Conservation (phyloP, 2,329 filamentous ascomycete species). For the Penicillium sp. region DNA sequence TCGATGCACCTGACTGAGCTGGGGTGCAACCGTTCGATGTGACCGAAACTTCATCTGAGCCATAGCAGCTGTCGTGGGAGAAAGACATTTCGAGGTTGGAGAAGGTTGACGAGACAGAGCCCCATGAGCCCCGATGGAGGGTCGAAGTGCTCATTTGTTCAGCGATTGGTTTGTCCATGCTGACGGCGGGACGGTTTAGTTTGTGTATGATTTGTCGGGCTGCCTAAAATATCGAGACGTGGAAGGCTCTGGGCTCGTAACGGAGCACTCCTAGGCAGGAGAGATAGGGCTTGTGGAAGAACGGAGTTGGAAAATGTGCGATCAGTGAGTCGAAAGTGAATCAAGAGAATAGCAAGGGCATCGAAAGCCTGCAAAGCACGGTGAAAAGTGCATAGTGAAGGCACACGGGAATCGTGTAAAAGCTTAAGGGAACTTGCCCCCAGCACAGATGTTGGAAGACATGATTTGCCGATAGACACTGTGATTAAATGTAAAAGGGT, state of each 20-base stretch:
- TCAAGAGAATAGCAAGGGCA: slow-evolving; percentile 26
- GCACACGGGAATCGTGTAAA: slow-evolving; percentile 23
- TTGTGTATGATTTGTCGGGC: background rate
- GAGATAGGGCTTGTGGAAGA: background rate
- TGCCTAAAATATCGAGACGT: background rate
- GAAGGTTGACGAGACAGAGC: slow-evolving; percentile 40
- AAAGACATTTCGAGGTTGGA: slow-evolving; percentile 39
- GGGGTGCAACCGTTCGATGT: slow-evolving; percentile 31
- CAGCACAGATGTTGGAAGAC: slow-evolving; percentile 25
- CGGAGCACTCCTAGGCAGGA: background rate
- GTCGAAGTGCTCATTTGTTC: slow-evolving; percentile 28
- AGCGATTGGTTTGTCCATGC: slow-evolving; percentile 12
- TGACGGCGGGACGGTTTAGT: background rate
- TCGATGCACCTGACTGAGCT: slow-evolving; percentile 24
- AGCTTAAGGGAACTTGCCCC: slow-evolving; percentile 31
- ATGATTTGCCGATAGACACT: slow-evolving; percentile 20
- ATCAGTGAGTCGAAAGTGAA: slow-evolving; percentile 14
- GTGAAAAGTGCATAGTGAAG: slow-evolving; percentile 35
- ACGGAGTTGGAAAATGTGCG: background rate
- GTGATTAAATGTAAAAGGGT: slow-evolving; percentile 6
- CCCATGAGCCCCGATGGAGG: slow-evolving; percentile 36
- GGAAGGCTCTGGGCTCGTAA: background rate
- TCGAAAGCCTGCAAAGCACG: slow-evolving; percentile 32
- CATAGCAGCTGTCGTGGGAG: slow-evolving; percentile 43
- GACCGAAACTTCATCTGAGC: slow-evolving; percentile 40